phyloP scores from a whole-genome alignment of 2,329 filamentous ascomycete genomes.

The Alternaria longipes region DNA sequence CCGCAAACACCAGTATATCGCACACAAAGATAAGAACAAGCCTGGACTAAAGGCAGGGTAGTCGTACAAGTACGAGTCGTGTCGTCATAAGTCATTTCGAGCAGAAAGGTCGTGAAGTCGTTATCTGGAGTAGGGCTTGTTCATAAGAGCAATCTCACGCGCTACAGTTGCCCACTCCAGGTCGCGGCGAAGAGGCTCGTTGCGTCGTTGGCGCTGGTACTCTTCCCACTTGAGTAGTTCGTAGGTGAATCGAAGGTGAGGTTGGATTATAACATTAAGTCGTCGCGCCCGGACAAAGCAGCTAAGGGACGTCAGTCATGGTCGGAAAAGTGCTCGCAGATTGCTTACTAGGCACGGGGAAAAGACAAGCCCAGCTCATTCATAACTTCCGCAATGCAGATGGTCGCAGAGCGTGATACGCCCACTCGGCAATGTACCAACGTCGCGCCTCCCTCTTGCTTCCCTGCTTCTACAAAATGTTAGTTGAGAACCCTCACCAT shows the following conservation, averaged over 20 bases:
- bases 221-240: slow-evolving; percentile 98
- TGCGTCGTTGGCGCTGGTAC: slow-evolving; percentile 67
- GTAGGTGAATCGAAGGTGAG: slow-evolving; percentile 89
- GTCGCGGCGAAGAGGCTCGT: slow-evolving; percentile 71
- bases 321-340: neutral
- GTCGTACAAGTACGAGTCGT: slow-evolving; percentile 33
- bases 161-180: slow-evolving; percentile 91
- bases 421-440: slow-evolving; percentile 96
- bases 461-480: slow-evolving; percentile 74
- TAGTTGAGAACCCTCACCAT: slow-evolving; percentile 11
- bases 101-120: slow-evolving; percentile 12
- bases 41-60: slow-evolving; percentile 19
- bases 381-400: slow-evolving; percentile 99
- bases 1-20: slow-evolving; percentile 18
- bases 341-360: slow-evolving; percentile 80
- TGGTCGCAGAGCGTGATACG: slow-evolving; percentile 93
- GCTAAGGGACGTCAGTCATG: slow-evolving; percentile 47
- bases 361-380: slow-evolving; percentile 80
- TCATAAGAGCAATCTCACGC: slow-evolving; percentile 93
- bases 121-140: slow-evolving; percentile 85
- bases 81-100: slow-evolving; percentile 34
- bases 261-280: slow-evolving; percentile 97
- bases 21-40: slow-evolving; percentile 10
- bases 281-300: slow-evolving; percentile 93
- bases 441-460: slow-evolving; percentile 79